Percentiles rank a stretch among this genome's conserved stretches.
phyloP scores from a whole-genome alignment of 768 basidiomycete genomes.

The Kwoniella dejecticola region DNA sequence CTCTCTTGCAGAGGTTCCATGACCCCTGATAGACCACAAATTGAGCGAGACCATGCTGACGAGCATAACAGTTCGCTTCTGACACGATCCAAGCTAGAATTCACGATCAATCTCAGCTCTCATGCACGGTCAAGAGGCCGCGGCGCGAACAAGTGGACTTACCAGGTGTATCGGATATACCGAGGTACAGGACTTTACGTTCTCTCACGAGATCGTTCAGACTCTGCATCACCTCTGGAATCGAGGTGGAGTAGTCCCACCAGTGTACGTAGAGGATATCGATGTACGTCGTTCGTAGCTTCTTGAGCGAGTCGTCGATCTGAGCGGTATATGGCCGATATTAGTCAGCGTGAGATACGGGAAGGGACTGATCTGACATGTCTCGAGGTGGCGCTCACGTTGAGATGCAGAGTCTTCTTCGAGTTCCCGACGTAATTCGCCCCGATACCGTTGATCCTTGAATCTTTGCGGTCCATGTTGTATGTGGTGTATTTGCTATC shows the following conservation, averaged over 20 bases:
- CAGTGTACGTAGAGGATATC: conserved; percentile 44
- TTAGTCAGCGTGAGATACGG: neutral
- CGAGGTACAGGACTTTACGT: conserved; percentile 58
- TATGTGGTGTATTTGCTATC: conserved; percentile 32
- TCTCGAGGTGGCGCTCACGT: too few relatives aligned
- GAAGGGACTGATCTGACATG: too few relatives aligned
- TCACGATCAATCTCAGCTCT: too few relatives aligned
- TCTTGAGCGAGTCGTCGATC: conserved; percentile 36
- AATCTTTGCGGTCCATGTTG: conserved; percentile 22
- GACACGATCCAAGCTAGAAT: conserved; percentile 22
- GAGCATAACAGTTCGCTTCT: conserved; percentile 60
- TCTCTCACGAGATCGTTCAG: conserved; percentile 62
- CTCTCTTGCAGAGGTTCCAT: conserved; percentile 51
- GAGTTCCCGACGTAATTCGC: conserved; percentile 61
- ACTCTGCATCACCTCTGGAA: conserved; percentile 65
- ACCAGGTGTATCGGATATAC: conserved; percentile 42
- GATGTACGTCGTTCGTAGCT: conserved; percentile 40
- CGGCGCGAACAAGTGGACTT: neutral
- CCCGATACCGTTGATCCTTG: conserved; percentile 20
- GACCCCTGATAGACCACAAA: conserved; percentile 60
- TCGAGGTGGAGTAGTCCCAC: conserved; percentile 61
- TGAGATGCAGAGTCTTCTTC: conserved; percentile 58
- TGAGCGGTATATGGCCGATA: too few relatives aligned
- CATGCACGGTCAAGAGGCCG: too few relatives aligned
- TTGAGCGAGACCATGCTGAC: conserved; percentile 60